Base-by-base conservation (phyloP, 805 yeast species). In the Pichia occidentalis region DNA sequence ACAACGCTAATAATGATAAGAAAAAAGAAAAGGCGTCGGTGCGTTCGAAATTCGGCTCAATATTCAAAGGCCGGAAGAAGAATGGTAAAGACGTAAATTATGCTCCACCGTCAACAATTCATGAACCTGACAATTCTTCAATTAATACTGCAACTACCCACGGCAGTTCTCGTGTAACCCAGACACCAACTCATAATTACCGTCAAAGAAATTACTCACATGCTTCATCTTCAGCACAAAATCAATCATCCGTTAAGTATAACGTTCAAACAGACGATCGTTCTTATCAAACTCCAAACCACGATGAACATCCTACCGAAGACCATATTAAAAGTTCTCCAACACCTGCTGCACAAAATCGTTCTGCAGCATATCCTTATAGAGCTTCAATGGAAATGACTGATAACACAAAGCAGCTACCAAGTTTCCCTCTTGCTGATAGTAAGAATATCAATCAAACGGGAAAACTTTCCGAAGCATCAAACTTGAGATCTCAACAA, bases 31-130 rank as follows among this genome's bases (percentile, higher is more conserved):
- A 51, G 36, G 27, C 57, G 32, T 70, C 68, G 32, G 57, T 84
- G 50, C 75, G 75, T 58, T 80, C 87, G 5, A 77, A 65, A 51
- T 80, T 84, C 40, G 94, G 94, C 8, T 80, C 92, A 1, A 73
- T 84, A 45, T 77, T 84, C 50, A 54, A 55, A 36, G 52, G 58
- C 27, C 79, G 82, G 31, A 72, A 76, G 46, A 79, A 74, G 56
- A 38, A 30, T 24, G 77, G 75, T 51, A 65, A 67, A 44, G 63
- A 65, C 32, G 29, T 40, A 7, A 50, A 39, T 24, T 38, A 49
- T 16, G 29, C 42, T 9, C 45, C 43, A 26, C 46, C 53, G 12
- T 27, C 35, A 14, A 36, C 51, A 1, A 59, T 59, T 38, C 52
- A 55, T 11, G 64, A 60, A 32, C 53, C 64, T 17, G 64, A 60